Base-by-base conservation (phyloP, 306 rosid genomes). In the Castanospermum australe region DNA sequence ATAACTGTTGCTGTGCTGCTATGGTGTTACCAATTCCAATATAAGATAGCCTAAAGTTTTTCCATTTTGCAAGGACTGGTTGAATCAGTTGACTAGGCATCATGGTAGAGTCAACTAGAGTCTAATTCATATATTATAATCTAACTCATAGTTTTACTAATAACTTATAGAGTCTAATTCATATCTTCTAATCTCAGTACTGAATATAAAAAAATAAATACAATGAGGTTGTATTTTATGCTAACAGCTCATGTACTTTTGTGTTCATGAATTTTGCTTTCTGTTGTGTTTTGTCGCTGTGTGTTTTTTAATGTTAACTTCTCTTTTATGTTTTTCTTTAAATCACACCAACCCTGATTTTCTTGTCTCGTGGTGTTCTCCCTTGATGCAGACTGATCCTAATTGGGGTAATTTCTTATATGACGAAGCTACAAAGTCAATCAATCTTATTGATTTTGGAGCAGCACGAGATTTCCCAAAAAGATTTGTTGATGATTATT, bases 391-490 rank as follows among this genome's bases (percentile, higher is more conserved):
- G 98, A 95, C 99, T 5, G 99, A 95, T 88, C 99, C 99, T 66
- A 95, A 95, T 78, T 95, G 99, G 99, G 84, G 98, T 63, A 95
- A 95, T 85, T 95, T 95, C 89, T 85, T 95, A 87, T 92, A 88
- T 41, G 85, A 95, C 38, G 92, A 92, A 84, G 81, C 87, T 57
- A 84, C 86, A 28, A 95, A 87, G 12, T 71, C 81, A 22, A 87
- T 95, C 81, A 95, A 95, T 81, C 94, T 95, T 73, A 92, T 92
- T 39, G 99, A 95, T 84, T 92, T 95, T 56, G 98, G 99, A 82
- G 99, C 99, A 32, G 91, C 96, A 71, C 92, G 96, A 35, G 98
- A 95, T 73, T 95, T 28, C 81, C 93, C 97, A 2, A 95, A 91
- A 83, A 55, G 48, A 35, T 95, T 92, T 78, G 99, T 95, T 59